Percentiles rank a stretch among this genome's conserved stretches.
Evolutionary conservation across 352 stramenopile species (phyloP).

Genomic region (Phytophthora crassamura): DNA sequence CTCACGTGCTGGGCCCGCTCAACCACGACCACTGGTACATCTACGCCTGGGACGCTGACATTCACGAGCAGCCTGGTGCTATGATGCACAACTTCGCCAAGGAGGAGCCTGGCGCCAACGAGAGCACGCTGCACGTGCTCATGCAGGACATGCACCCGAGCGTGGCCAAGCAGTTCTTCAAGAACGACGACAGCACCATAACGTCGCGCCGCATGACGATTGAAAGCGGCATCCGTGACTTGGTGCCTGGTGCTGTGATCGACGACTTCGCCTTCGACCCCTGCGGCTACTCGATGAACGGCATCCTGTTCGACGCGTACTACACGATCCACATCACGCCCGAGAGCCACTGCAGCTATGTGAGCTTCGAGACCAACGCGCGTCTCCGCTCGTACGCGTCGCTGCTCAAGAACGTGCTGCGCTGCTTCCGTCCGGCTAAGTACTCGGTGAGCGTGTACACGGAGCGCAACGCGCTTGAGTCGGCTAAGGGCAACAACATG

Average conservation of each 20-base stretch:
- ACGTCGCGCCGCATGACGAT: constrained; percentile 93
- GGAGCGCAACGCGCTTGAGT: constrained; percentile 77
- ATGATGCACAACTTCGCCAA: constrained; percentile 22
- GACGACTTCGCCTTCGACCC: constrained; percentile 99
- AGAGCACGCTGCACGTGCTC: constrained; percentile 84
- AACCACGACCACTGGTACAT: constrained; percentile 99
- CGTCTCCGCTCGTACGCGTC: constrained; percentile 86
- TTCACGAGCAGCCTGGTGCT: constrained; percentile 47
- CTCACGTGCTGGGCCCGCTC: constrained; percentile 93
- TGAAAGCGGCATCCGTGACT: constrained; percentile 94
- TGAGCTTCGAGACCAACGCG: constrained; percentile 99
- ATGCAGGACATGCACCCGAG: constrained; percentile 90
- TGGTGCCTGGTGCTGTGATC: constrained; percentile 95
- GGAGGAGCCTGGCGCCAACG: constrained; percentile 39
- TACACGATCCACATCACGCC: constrained; percentile 99
- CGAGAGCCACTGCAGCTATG: constrained; percentile 96
- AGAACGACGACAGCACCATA: constrained; percentile 67
- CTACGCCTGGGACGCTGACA: constrained; percentile 96
- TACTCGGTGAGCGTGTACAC: constrained; percentile 99
- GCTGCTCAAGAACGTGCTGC: constrained; percentile 98
- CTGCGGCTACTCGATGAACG: constrained; percentile 99
- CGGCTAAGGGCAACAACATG: constrained; percentile 70
- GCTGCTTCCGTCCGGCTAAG: constrained; percentile 96
- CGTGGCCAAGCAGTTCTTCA: constrained; percentile 89
- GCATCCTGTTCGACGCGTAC: constrained; percentile 97